phyloP scores from a whole-genome alignment of 2,329 filamentous ascomycete genomes.

The Rhinocladiella mackenziei region DNA sequence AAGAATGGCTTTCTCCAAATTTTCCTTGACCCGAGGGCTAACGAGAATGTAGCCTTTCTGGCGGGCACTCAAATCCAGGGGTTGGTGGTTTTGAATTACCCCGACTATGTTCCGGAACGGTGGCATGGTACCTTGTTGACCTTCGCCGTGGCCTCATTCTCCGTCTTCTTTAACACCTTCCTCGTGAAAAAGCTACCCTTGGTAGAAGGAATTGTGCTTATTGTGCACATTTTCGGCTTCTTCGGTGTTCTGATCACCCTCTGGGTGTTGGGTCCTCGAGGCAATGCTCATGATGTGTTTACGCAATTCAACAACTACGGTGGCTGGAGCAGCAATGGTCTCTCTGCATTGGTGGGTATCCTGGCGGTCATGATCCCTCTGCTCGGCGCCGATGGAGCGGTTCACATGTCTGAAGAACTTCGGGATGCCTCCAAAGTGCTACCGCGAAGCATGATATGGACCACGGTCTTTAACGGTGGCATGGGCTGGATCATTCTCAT shows the following conservation, averaged over 20 bases:
- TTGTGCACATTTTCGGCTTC: constrained; percentile 43
- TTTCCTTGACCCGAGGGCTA: background rate
- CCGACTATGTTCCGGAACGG: constrained; percentile 38
- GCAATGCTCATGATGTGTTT: constrained; percentile 38
- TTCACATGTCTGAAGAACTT: constrained; percentile 38
- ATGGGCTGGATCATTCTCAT: constrained; percentile 40
- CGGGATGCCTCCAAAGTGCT: constrained; percentile 37
- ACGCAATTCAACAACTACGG: constrained; percentile 39
- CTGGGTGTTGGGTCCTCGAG: constrained; percentile 42
- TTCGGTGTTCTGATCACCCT: constrained; percentile 44
- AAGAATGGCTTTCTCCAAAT: background rate
- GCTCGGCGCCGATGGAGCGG: constrained; percentile 30
- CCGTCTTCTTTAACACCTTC: constrained; percentile 43
- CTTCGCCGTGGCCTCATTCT: constrained; percentile 39
- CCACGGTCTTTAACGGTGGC: constrained; percentile 37
- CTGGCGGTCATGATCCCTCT: constrained; percentile 30
- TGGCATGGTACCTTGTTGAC: constrained; percentile 47
- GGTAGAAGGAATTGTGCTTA: constrained; percentile 41
- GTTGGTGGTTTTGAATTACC: constrained; percentile 43
- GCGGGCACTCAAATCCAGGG: constrained; percentile 46
- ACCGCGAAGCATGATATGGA: constrained; percentile 38
- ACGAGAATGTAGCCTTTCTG: constrained; percentile 35
- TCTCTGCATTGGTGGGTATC: constrained; percentile 33
- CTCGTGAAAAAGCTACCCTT: constrained; percentile 39
- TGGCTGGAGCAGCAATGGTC: constrained; percentile 35